Base-by-base conservation (phyloP, 148 eudicot species). In the Chenopodium berlandieri region DNA sequence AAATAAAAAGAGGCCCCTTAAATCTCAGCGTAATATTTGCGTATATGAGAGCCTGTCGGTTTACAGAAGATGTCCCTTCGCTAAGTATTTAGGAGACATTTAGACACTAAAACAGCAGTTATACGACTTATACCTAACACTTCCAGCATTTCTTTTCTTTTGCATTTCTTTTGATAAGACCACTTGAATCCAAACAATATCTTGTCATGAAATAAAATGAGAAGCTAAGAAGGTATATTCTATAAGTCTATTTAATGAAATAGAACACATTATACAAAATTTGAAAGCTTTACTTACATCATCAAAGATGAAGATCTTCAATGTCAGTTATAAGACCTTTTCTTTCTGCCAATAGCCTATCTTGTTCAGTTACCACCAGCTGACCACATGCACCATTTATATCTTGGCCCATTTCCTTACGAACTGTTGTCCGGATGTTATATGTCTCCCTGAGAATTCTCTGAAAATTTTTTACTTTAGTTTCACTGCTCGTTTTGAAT, bases 321-420 rank as follows among this genome's bases (percentile, higher is more conserved):
- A 96, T 96, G 84, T 96, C 99, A 19, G 90, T 86, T 76, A 93
- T 17, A 47, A 79, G 75, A 78, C 30, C 89, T 16, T 88, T 72
- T 68, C 75, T 82, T 40, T 58, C 73, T 19, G 75, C 72, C 65
- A 87, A 75, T 68, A 74, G 86, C 84, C 90, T 91, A 73, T 86
- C 83, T 47, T 90, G 88, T 66, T 83, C 75, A 68, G 82, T 89
- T 27, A 96, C 89, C 81, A 94, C 99, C 75, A 96, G 87, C 85
- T 94, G 99, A 82, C 99, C 99, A 68, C 98, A 96, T 22, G 99
- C 99, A 56, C 99, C 99, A 79, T 97, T 96, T 56, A 96, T 94
- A 86, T 96, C 99, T 85, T 92, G 99, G 44, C 99, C 99, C 99
- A 96, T 96, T 86, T 94, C 86, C 87, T 92, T 96, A 23, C 99